phyloP scores from a whole-genome alignment of 495 filamentous ascomycete species.

The Xylaria acuta region DNA sequence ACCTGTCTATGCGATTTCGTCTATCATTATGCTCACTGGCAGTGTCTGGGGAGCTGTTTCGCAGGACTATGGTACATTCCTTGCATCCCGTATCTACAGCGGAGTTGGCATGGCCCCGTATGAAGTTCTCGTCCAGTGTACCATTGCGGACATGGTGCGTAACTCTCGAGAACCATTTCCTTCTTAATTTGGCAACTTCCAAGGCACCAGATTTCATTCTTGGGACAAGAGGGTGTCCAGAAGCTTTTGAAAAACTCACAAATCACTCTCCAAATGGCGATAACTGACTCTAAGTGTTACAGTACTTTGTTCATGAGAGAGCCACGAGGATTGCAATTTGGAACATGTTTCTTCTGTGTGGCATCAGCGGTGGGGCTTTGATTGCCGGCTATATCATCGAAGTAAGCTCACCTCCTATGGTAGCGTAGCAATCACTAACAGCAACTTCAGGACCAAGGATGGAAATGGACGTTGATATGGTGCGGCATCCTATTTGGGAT shows the following conservation, averaged over 20 bases:
- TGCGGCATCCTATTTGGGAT: conserved; percentile 61
- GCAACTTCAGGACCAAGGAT: conserved; percentile 51
- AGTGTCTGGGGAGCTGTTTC: conserved; percentile 68
- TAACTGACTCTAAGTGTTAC: no score
- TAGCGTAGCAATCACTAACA: not conserved
- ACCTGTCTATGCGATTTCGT: conserved; percentile 65
- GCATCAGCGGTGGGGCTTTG: conserved; percentile 56
- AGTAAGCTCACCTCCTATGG: conserved; percentile 26
- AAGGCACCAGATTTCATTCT: no score
- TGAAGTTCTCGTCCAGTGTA: conserved; percentile 63
- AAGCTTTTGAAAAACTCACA: no score
- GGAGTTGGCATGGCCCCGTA: conserved; percentile 65
- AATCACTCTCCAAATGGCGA: no score
- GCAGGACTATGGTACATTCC: conserved; percentile 61
- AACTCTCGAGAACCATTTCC: no score
- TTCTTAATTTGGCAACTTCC: no score
- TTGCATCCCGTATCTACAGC: conserved; percentile 55
- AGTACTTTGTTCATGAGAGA: conserved; percentile 72
- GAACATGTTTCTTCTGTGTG: conserved; percentile 66
- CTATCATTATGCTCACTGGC: conserved; percentile 62
- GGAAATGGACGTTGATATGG: conserved; percentile 61
- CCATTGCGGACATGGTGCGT: conserved; percentile 55
- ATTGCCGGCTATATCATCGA: conserved; percentile 61
- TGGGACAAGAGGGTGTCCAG: no score
- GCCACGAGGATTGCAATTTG: conserved; percentile 69